Base-by-base conservation (phyloP, 2,329 filamentous ascomycete species). In the Pseudocercospora eumusae region DNA sequence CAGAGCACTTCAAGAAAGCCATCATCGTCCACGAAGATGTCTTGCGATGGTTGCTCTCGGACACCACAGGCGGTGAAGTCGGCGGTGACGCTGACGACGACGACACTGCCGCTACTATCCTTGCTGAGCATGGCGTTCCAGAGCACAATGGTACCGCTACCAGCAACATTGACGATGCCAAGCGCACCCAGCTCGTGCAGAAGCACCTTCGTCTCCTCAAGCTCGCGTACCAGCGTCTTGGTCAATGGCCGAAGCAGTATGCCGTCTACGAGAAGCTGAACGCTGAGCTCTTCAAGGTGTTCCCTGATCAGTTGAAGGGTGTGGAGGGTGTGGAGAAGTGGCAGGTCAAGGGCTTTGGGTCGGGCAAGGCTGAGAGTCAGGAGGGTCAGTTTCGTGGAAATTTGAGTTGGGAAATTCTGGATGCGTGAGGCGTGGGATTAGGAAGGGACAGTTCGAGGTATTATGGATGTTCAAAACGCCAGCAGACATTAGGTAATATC, bases 221-320 rank as follows among this genome's bases (percentile, higher is more conserved):
- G 68, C 69, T 77, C 5, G 73, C 77, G 3, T 80, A 76, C 66
- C 78, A 79, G 71, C 76, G 79, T 52, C 69, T 76, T 7, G 78
- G 77, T 9, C 67, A 69, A 20, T 81, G 78, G 77, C 78, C 80
- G 5, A 84, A 83, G 74, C 72, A 78, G 4, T 79, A 78, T 66
- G 71, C 64, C 8, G 79, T 82, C 68, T 83, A 83, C 65, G 77
- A 82, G 68, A 74, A 73, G 4, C 69, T 84, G 57, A 81, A 80
- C 54, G 76, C 75, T 0, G 75, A 80, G 53, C 56, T 83, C 6
- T 81, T 80, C 70, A 66, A 72, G 4, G 70, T 72, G 18, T 83
- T 78, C 64, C 71, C 71, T 3, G 60, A 66, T 4, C 73, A 76
- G 27, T 71, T 82, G 68, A 76, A 78, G 66, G 76, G 75, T 0